Evolutionary conservation across 2,329 filamentous ascomycete genomes (phyloP).

Genomic region (Colletotrichum limetticola): DNA sequence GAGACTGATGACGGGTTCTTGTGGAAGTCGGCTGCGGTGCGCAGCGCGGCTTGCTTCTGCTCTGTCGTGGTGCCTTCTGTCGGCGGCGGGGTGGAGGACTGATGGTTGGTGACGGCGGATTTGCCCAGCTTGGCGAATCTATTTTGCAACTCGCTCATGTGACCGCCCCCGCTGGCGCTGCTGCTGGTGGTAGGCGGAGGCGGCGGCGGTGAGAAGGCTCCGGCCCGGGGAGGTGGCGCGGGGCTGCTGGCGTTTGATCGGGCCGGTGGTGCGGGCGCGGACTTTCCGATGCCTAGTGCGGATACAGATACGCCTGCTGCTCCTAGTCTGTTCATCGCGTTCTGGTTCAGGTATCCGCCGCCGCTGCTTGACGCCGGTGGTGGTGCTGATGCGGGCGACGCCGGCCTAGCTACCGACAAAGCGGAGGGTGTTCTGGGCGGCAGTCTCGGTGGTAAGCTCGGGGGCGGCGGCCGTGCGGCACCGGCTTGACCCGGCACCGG

Average conservation of each 20-base stretch:
- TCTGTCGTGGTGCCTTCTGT: slow-evolving; percentile 69
- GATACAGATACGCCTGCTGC: slow-evolving; percentile 83
- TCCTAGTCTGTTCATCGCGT: slow-evolving; percentile 73
- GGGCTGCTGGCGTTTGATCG: slow-evolving; percentile 43
- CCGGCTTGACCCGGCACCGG: slow-evolving; percentile 40
- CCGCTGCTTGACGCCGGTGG: slow-evolving; percentile 37
- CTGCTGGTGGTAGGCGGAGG: too few species aligned
- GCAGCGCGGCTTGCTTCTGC: slow-evolving; percentile 72
- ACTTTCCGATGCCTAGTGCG: slow-evolving; percentile 75
- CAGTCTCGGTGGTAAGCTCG: slow-evolving; percentile 77
- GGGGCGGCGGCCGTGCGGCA: slow-evolving; percentile 57
- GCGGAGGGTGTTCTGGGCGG: slow-evolving; percentile 59
- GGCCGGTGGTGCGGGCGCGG: slow-evolving; percentile 37
- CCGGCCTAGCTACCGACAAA: slow-evolving; percentile 34
- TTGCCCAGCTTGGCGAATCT: slow-evolving; percentile 69
- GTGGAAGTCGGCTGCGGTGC: slow-evolving; percentile 68
- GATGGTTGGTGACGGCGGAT: slow-evolving; percentile 39
- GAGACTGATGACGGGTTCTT: slow-evolving; percentile 72
- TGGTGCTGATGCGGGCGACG: slow-evolving; percentile 49
- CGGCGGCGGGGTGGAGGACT: slow-evolving; percentile 43
- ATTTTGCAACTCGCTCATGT: slow-evolving; percentile 74
- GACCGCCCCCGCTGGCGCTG: slow-evolving; percentile 42
- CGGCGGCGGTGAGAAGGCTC: slow-evolving; percentile 32
- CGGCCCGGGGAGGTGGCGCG: slow-evolving; percentile 40
- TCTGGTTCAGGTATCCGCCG: slow-evolving; percentile 56